phyloP scores from a whole-genome alignment of 768 basidiomycete genomes.

The Lanmaoa rubissima region DNA sequence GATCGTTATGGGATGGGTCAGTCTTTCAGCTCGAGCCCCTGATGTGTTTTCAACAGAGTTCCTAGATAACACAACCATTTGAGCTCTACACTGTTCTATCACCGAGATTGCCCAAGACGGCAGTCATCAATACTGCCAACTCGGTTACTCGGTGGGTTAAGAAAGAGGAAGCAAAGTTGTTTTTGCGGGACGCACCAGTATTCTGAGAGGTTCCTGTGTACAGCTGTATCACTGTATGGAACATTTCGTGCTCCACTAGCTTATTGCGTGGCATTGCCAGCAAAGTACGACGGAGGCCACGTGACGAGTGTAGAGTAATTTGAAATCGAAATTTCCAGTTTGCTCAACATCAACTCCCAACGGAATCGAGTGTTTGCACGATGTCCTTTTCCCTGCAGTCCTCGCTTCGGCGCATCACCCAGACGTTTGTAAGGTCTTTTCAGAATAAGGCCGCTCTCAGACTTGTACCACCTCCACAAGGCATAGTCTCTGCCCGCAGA shows the following conservation, averaged over 20 bases:
- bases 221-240: background rate
- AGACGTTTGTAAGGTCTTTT: slow-evolving; percentile 26
- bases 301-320: slow-evolving; percentile 13
- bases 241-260: background rate
- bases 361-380: background rate
- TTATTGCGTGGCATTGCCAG: too few relatives aligned
- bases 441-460: slow-evolving; percentile 30
- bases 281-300: slow-evolving; percentile 2
- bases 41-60: background rate
- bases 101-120: slow-evolving; percentile 83
- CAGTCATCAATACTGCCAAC: slow-evolving; percentile 85
- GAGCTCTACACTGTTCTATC: slow-evolving; percentile 87
- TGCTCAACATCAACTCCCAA: background rate
- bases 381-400: slow-evolving; percentile 25
- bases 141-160: slow-evolving; percentile 88
- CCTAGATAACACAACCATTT: slow-evolving; percentile 88
- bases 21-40: slow-evolving; percentile 22
- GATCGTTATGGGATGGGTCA: slow-evolving; percentile 92
- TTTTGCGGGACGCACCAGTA: slow-evolving; percentile 86
- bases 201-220: slow-evolving; percentile 45
- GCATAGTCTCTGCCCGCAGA: slow-evolving; percentile 3
- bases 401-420: slow-evolving; percentile 19
- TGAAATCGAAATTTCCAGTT: slow-evolving; percentile 6
- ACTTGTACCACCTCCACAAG: slow-evolving; percentile 25
- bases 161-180: slow-evolving; percentile 79